These are phyloP conservation scores for Phyllosticta ampelicida DNA, from an alignment of 2,329 filamentous ascomycete genomes.

Conservation along the genomic window DNA sequence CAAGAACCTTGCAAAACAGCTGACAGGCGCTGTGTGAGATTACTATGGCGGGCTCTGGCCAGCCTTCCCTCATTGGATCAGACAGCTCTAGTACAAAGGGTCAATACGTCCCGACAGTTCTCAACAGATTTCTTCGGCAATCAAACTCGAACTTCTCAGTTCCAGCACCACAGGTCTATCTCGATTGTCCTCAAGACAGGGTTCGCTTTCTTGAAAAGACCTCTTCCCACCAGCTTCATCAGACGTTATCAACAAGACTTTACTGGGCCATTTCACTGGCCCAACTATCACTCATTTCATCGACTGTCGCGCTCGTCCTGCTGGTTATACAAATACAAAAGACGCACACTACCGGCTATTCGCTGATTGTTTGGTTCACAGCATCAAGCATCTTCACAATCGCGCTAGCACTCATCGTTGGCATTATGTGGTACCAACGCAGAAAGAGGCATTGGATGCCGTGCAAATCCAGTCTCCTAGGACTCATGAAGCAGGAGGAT, in stretches of 20 bases:
- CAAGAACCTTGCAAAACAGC: background rate
- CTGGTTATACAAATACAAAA: background rate
- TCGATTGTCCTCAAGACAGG: background rate
- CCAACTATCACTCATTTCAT: slow-evolving; percentile 2
- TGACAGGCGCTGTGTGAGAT: background rate
- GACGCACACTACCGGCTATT: background rate
- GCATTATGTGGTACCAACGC: slow-evolving; percentile 4
- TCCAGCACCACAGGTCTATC: background rate
- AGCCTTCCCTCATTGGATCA: background rate
- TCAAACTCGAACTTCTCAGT: background rate
- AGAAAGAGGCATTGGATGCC: background rate
- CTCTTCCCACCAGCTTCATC: background rate
- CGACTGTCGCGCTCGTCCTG: slow-evolving; percentile 2
- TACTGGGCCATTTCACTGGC: background rate
- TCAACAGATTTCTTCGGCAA: background rate
- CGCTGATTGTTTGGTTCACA: slow-evolving; percentile 1
- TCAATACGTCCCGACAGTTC: background rate
- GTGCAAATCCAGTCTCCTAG: background rate
- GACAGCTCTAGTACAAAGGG: background rate
- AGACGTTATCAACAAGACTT: background rate
- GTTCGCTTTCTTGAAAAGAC: background rate
- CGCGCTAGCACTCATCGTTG: background rate
- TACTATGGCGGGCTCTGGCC: background rate
- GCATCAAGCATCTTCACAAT: background rate
- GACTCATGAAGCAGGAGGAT: background rate